phyloP scores from a whole-genome alignment of 345 rosid species.

The Laguncularia racemosa region DNA sequence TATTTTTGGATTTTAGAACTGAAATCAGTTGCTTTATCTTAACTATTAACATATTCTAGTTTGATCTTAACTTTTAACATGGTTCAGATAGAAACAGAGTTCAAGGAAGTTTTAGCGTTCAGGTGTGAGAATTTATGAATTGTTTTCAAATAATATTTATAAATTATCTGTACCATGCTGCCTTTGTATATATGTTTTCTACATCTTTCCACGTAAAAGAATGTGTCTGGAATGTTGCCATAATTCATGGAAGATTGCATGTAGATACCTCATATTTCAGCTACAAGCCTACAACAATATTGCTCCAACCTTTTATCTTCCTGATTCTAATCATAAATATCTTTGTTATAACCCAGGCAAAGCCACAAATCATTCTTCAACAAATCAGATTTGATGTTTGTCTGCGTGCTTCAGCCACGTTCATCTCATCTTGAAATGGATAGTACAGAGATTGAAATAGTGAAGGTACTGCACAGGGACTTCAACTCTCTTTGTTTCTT shows the following conservation, averaged over 20 bases:
- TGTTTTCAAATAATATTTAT: no score
- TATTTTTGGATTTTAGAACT: neutral
- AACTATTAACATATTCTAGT: neutral
- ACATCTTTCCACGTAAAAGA: no score
- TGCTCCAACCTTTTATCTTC: neutral
- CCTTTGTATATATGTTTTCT: no score
- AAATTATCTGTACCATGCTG: no score
- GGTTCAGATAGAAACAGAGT: conserved; percentile 31
- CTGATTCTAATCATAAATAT: neutral
- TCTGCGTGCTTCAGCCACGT: conserved; percentile 30
- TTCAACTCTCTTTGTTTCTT: no score
- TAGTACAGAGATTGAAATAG: conserved; percentile 28
- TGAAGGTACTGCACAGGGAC: conserved; percentile 18
- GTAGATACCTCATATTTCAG: no score
- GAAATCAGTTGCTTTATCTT: no score
- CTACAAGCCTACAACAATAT: no score
- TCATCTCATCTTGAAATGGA: conserved; percentile 26
- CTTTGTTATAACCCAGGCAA: conserved; percentile 17
- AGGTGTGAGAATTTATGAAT: conserved; percentile 14
- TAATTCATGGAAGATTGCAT: no score
- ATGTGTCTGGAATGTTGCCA: no score
- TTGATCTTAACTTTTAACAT: conserved; percentile 3
- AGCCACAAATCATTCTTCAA: conserved; percentile 28
- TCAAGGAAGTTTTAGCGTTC: conserved; percentile 32
- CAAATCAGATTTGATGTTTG: conserved; percentile 33